Conservation (phyloP, 2,329 filamentous ascomycete genomes). For the Podosphaera xanthii region DNA sequence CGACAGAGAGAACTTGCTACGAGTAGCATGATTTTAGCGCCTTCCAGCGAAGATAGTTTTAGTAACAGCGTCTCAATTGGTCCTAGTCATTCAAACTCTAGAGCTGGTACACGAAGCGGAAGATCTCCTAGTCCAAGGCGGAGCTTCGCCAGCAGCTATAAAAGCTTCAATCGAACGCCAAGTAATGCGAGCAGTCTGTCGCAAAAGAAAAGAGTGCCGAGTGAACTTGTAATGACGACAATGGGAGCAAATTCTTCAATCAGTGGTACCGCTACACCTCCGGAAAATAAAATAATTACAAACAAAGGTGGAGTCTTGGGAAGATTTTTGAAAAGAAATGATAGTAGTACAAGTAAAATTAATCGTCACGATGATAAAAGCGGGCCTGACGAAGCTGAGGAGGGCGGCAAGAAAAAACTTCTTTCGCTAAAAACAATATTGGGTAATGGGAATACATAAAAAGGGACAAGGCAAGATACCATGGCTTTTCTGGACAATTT, state of each 20-base stretch:
- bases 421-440: too few relatives aligned
- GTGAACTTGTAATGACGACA: not conserved
- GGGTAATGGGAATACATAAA: too few relatives aligned
- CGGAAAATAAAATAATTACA: not conserved
- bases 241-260: not conserved
- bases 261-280: not conserved
- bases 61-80: not conserved
- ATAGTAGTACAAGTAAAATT: not conserved
- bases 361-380: too few relatives aligned
- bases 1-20: conserved; percentile 68
- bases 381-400: too few relatives aligned
- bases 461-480: too few relatives aligned
- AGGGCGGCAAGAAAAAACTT: too few relatives aligned
- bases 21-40: conserved; percentile 21
- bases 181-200: conserved; percentile 12
- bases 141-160: conserved; percentile 13
- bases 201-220: not conserved
- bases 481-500: too few relatives aligned
- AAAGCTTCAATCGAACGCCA: conserved; percentile 7
- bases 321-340: not conserved
- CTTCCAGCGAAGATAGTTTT: conserved; percentile 11
- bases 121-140: conserved; percentile 13
- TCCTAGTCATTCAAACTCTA: not conserved
- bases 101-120: conserved; percentile 7
- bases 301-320: not conserved